Evolutionary conservation across 2,329 filamentous ascomycete species (phyloP).

Genomic region (Xylariaceae sp.): DNA sequence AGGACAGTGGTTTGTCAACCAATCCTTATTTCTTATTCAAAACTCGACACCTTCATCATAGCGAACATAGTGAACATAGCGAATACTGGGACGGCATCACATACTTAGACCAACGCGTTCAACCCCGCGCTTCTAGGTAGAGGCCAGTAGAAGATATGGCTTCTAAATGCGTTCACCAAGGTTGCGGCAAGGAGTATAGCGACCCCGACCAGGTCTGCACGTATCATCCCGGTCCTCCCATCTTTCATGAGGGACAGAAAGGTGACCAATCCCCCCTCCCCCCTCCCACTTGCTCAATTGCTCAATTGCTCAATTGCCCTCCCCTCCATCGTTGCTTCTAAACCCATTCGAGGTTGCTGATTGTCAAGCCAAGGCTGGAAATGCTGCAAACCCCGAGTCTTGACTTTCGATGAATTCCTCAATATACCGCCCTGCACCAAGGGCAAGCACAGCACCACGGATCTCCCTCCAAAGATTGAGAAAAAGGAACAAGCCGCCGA

Average conservation of each 20-base stretch:
- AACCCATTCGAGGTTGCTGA: not conserved
- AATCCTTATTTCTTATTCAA: not conserved
- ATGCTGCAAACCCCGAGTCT: constrained; percentile 93
- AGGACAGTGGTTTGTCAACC: not conserved
- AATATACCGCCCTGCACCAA: constrained; percentile 85
- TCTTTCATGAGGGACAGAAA: constrained; percentile 98
- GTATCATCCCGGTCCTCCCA: constrained; percentile 88
- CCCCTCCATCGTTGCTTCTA: not conserved
- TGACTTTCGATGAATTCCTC: constrained; percentile 98
- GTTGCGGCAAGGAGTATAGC: constrained; percentile 83
- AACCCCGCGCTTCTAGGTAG: not conserved
- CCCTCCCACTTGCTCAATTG: not conserved
- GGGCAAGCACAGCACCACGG: constrained; percentile 86
- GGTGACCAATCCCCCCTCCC: constrained; percentile 50
- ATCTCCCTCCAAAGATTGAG: constrained; percentile 57
- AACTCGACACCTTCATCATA: not conserved
- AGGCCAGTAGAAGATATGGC: constrained; percentile 45
- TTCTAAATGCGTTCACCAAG: constrained; percentile 91
- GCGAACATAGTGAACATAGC: not conserved
- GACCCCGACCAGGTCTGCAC: constrained; percentile 77
- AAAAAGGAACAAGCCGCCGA: constrained; percentile 48
- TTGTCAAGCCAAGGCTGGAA: constrained; percentile 69
- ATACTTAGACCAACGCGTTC: not conserved
- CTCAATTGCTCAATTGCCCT: not conserved
- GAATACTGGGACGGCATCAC: not conserved